Base-by-base conservation (phyloP, 164 flowering plant genomes). In the Taxillus chinensis region DNA sequence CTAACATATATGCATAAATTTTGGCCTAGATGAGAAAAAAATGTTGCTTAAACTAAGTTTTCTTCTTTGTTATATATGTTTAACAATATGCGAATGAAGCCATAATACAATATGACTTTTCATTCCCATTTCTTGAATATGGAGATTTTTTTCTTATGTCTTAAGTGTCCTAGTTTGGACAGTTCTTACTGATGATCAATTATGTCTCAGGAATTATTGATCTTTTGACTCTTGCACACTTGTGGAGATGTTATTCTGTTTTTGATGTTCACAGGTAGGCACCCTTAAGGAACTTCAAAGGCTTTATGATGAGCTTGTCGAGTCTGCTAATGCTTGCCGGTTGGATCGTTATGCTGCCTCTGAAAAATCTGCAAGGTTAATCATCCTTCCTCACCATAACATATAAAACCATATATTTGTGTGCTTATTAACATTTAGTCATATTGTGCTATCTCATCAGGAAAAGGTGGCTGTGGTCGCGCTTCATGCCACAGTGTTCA, bases 401-500 rank as follows among this genome's bases (percentile, higher is more conserved):
- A 11, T 48, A 48, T 8, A 6, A 43, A 9, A 11, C 12, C 51
- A 48, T 8, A 8, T 7, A 5, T 48, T 8, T 48, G 14, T 57
- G 11, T 2, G 13, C 8, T 3, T 4, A 14, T 42, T 60, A 41
- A 60, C 42, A 8, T 57, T 50, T 56, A 62, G 27, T 39, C 40
- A 52, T 39, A 17, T 5, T 52, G 39, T 69, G 43, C 12, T 53
- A 68, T 16, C 15, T 73, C 62, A 65, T 43, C 82, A 90, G 97
- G 85, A 90, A 82, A 68, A 71, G 96, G 68, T 93, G 99, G 99
- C 72, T 90, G 62, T 93, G 99, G 99, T 85, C 95, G 46, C 91
- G 95, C 64, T 65, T 88, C 55, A 62, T 90, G 49, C 90, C 92
- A 2, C 92, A 83, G 57, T 72, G 82, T 64, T 84, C 91, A 38